These are phyloP conservation scores for Claviceps pazoutovae DNA, from an alignment of 2,329 filamentous ascomycete species.

Conservation along the genomic window DNA sequence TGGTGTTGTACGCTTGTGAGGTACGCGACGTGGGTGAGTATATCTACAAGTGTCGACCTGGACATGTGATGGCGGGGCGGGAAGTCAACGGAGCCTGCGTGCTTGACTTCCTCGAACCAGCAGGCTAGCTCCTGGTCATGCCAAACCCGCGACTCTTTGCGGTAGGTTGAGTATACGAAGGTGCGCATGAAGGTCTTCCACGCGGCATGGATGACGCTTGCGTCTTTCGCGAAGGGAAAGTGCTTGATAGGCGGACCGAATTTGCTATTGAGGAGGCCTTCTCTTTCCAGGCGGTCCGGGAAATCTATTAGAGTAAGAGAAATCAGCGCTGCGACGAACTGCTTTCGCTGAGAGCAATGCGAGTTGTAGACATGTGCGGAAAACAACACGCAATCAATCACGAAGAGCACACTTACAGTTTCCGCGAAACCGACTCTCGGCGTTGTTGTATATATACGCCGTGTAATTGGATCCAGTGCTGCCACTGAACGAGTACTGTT, in stretches of 20 bases:
- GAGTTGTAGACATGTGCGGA: background rate
- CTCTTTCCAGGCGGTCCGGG: constrained; percentile 18
- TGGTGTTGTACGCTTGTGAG: constrained; percentile 22
- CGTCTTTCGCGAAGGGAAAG: constrained; percentile 33
- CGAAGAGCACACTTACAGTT: background rate
- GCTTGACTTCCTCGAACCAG: constrained; percentile 29
- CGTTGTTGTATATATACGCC: background rate
- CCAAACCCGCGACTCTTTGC: constrained; percentile 15
- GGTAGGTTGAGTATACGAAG: constrained; percentile 32
- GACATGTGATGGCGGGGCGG: constrained; percentile 14
- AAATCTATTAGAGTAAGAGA: constrained; percentile 21
- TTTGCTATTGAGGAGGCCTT: constrained; percentile 25
- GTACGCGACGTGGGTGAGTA: constrained; percentile 25
- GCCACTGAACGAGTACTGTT: background rate
- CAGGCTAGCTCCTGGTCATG: constrained; percentile 27
- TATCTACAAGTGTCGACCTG: constrained; percentile 20
- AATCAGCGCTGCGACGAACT: background rate
- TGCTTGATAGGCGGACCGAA: constrained; percentile 22
- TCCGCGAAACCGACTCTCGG: background rate
- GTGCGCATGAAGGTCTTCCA: constrained; percentile 24
- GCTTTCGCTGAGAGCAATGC: no score
- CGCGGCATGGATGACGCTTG: constrained; percentile 19
- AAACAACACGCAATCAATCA: background rate
- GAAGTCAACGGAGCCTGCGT: constrained; percentile 27
- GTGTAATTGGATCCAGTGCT: background rate